Base-by-base conservation (phyloP, 1,139 yeast genomes). In the Suhomyces terraborum region DNA sequence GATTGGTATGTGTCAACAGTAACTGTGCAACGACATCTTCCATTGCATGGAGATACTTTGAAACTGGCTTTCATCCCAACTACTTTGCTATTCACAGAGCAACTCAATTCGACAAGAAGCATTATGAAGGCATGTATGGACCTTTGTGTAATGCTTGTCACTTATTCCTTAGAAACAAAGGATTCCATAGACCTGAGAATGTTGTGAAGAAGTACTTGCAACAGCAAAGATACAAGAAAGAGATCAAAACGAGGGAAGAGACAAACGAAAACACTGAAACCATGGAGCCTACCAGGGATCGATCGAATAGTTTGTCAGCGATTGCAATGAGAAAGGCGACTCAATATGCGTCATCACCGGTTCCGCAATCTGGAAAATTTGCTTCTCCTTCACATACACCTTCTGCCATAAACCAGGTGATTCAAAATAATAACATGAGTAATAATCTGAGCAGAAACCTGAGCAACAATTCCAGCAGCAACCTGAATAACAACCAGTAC, bases 61-160 rank as follows among this genome's bases (percentile, higher is more conserved):
- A 72, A 53, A 63, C 72, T 16, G 72, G 67, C 29, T 66, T 64
- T 47, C 69, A 64, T 42, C 66, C 72, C 7, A 69, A 66, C 42
- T 68, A 66, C 46, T 66, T 66, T 42, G 68, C 65, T 28, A 61
- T 70, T 26, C 69, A 66, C 41, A 58, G 68, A 35, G 67, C 75
- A 6, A 63, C 62, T 32, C 67, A 64, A 43, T 72, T 73, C 44
- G 65, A 72, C 52, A 68, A 68, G 46, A 61, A 61, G 43, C 58
- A 69, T 45, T 73, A 71, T 47, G 75, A 73, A 37, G 77, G 77
- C 4, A 73, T 73, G 78, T 69, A 69, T 50, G 80, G 80, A 1
- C 77, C 79, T 0, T 59, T 74, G 40, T 75, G 80, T 53, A 73
- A 74, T 52, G 78, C 78, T 3, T 75, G 80, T 49, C 72, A 69